phyloP scores from a whole-genome alignment of 2,329 filamentous ascomycete genomes.

The Scytalidium lignicola region DNA sequence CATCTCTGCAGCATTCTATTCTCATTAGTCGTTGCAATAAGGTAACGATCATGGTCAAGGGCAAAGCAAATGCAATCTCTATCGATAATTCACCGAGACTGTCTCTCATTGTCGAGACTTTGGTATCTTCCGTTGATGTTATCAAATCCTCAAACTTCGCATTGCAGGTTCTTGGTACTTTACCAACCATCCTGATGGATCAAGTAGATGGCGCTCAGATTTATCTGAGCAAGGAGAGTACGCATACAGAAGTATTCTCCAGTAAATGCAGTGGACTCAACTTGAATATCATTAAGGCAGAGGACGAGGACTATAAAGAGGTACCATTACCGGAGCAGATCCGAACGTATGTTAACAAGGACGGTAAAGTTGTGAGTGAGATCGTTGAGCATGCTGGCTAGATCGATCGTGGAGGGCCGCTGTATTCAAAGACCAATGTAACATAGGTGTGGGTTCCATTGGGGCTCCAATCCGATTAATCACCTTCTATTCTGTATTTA shows the following conservation, averaged over 20 bases:
- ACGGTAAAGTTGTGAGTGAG: slow-evolving; percentile 79
- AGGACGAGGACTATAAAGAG: slow-evolving; percentile 80
- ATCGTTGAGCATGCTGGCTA: slow-evolving; percentile 93
- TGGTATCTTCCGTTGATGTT: slow-evolving; percentile 87
- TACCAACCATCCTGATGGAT: slow-evolving; percentile 86
- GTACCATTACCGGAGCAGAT: slow-evolving; percentile 86
- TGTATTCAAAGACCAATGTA: neutral
- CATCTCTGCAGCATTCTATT: slow-evolving; percentile 78
- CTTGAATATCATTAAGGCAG: slow-evolving; percentile 70
- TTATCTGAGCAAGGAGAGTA: slow-evolving; percentile 78
- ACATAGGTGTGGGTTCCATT: neutral
- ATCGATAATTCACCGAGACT: slow-evolving; percentile 84
- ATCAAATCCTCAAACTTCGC: slow-evolving; percentile 95
- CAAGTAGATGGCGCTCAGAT: slow-evolving; percentile 87
- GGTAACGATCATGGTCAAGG: slow-evolving; percentile 80
- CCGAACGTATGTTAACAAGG: slow-evolving; percentile 65
- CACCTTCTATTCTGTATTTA: neutral
- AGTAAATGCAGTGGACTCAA: slow-evolving; percentile 88
- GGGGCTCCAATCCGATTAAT: neutral
- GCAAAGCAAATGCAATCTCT: slow-evolving; percentile 95
- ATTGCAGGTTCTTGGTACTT: slow-evolving; percentile 79
- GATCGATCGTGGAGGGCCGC: neutral
- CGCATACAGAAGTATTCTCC: slow-evolving; percentile 75
- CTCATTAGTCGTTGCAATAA: slow-evolving; percentile 90
- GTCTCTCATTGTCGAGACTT: slow-evolving; percentile 80